These are phyloP conservation scores for Pichia gijzeniarum DNA, from an alignment of 805 yeast genomes.

Conservation along the genomic window DNA sequence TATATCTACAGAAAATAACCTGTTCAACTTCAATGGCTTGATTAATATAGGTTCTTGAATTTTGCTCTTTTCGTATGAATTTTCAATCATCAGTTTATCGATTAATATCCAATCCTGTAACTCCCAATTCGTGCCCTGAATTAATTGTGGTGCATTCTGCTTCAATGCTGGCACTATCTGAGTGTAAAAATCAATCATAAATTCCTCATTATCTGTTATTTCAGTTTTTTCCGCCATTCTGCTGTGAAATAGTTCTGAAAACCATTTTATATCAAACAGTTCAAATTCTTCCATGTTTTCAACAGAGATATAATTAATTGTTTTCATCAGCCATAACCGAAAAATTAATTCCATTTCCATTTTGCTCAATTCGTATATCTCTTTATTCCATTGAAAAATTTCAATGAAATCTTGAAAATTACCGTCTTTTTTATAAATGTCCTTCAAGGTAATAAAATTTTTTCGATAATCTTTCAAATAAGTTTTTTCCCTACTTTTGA, in stretches of 20 bases:
- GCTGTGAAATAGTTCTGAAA: constrained; percentile 13
- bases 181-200: constrained; percentile 9
- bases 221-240: not conserved
- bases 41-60: constrained; percentile 21
- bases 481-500: constrained; percentile 39
- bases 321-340: constrained; percentile 21
- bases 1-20: too few species aligned
- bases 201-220: constrained; percentile 3
- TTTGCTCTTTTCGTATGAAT: constrained; percentile 25
- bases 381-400: constrained; percentile 6
- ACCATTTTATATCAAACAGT: constrained; percentile 12
- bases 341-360: constrained; percentile 19
- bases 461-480: constrained; percentile 30
- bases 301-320: constrained; percentile 8
- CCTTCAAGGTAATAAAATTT: constrained; percentile 21
- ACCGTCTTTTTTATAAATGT: constrained; percentile 20
- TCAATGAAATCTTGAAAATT: constrained; percentile 12
- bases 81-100: constrained; percentile 13
- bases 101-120: constrained; percentile 14
- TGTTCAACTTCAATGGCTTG: constrained; percentile 12
- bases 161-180: constrained; percentile 5
- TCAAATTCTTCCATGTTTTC: not conserved
- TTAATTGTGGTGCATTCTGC: not conserved
- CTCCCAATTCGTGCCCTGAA: constrained; percentile 16
- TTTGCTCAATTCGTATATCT: constrained; percentile 10